Base-by-base conservation (phyloP, 805 yeast species). In the Jamesozyma jinghongensis region DNA sequence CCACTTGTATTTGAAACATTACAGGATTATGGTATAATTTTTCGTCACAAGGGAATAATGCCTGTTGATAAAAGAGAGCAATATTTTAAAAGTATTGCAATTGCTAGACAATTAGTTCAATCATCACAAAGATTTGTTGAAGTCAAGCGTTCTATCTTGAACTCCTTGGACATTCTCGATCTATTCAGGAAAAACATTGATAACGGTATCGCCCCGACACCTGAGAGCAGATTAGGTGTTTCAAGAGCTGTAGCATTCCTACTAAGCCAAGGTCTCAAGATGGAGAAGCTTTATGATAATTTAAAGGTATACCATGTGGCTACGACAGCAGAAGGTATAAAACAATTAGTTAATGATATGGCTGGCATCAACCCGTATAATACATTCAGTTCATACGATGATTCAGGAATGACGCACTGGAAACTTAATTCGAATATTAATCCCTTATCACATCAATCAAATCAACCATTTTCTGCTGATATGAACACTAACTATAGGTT, bases 201-300 rank as follows among this genome's bases (percentile, higher is more conserved):
- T 40, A 33, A 49, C 3, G 63, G 63, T 10, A 39, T 42, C 12
- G 54, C 57, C 1, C 61, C 57, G 12, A 45, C 49, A 8, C 29
- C 42, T 3, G 33, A 34, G 12, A 36, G 40, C 7, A 54, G 48
- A 36, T 41, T 44, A 4, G 41, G 40, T 13, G 48, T 47, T 6
- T 54, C 57, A 3, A 44, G 40, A 3, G 53, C 54, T n/a, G 51
- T 52, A 3, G 38, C 53, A 1, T 50, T 45, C 7, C 35, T 59
- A 22, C 43, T 48, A 22, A 47, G 48, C 12, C 58, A 54, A 28
- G 63, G 63, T 10, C 44, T 59, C 4, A 57, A 56, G 31, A 59
- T 59, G 63, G 50, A 51, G 16, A 56, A 51, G 38, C 36, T 56
- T 3, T 56, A 51, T 31, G 54, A 51, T 11, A 51, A 52, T 34